Conservation (phyloP, 805 yeast genomes). For the Lachancea fermentati region DNA sequence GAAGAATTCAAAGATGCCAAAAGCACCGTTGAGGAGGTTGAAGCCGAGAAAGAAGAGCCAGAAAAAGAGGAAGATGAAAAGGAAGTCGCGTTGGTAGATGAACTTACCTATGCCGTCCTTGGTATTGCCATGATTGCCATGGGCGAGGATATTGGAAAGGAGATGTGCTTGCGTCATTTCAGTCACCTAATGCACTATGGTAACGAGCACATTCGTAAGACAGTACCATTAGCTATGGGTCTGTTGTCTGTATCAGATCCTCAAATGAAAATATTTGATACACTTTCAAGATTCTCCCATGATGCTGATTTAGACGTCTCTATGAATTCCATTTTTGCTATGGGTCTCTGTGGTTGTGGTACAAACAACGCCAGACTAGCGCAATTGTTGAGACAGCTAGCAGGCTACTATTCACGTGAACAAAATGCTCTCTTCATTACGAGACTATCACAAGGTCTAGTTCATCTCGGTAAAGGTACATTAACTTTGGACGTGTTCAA, state of each 20-base stretch:
- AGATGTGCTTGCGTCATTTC: conserved; percentile 94
- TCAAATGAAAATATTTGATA: conserved; percentile 94
- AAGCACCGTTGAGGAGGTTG: conserved; percentile 28
- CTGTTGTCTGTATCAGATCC: conserved; percentile 89
- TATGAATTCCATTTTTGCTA: conserved; percentile 86
- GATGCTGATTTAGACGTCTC: conserved; percentile 94
- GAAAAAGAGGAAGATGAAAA: conserved; percentile 29
- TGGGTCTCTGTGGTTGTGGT: conserved; percentile 99
- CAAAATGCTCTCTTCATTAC: conserved; percentile 89
- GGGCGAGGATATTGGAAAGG: conserved; percentile 98
- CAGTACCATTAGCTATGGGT: conserved; percentile 98
- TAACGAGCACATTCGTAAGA: conserved; percentile 79
- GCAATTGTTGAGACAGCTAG: conserved; percentile 89
- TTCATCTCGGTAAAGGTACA: conserved; percentile 96
- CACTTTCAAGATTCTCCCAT: conserved; percentile 92
- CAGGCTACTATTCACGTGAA: conserved; percentile 86
- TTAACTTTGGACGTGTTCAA: conserved; percentile 83
- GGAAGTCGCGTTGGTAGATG: conserved; percentile 31
- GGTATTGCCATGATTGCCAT: conserved; percentile 92
- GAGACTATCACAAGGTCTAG: conserved; percentile 89
- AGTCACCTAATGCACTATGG: conserved; percentile 98
- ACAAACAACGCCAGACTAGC: conserved; percentile 98
- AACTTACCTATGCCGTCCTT: conserved; percentile 77
- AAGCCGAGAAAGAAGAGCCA: conserved; percentile 23
- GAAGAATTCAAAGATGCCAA: conserved; percentile 27